These are phyloP conservation scores for Mortierella claussenii DNA, from an alignment of 192 early-diverging fungal species.

Conservation along the genomic window DNA sequence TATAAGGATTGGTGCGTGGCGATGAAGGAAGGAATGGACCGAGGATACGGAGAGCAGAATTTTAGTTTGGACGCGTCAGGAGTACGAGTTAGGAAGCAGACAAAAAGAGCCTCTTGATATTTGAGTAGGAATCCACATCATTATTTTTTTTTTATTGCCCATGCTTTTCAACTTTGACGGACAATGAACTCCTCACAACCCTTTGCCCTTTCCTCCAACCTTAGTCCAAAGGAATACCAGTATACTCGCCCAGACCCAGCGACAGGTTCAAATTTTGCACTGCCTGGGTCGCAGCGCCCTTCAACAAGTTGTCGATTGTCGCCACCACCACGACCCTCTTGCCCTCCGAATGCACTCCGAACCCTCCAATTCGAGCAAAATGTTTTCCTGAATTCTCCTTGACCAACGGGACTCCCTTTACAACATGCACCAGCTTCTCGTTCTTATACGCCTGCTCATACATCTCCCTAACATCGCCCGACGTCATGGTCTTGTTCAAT, in stretches of 20 bases:
- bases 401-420: conserved; percentile 83
- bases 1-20: too few relatives aligned
- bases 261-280: conserved; percentile 96
- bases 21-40: too few relatives aligned
- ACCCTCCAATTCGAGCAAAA: conserved; percentile 91
- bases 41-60: too few relatives aligned
- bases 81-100: too few relatives aligned
- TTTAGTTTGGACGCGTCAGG: too few relatives aligned
- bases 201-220: too few relatives aligned
- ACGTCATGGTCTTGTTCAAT: conserved; percentile 77
- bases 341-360: conserved; percentile 81
- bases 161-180: too few relatives aligned
- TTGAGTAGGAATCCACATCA: too few relatives aligned
- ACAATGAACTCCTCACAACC: too few relatives aligned
- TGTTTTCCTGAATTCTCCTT: conserved; percentile 91
- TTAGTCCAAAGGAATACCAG: conserved; percentile 82
- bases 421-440: conserved; percentile 87
- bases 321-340: conserved; percentile 89
- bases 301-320: conserved; percentile 96
- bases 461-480: conserved; percentile 73
- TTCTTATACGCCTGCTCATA: conserved; percentile 78
- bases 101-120: too few relatives aligned
- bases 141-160: neutral
- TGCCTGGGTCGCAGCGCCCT: conserved; percentile 99
- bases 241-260: conserved; percentile 88